Percentiles rank a stretch among this genome's conserved stretches.
These are phyloP conservation scores for Sanghuangporus weigelae DNA, from an alignment of 1,284 basidiomycete species.

Conservation along the genomic window DNA sequence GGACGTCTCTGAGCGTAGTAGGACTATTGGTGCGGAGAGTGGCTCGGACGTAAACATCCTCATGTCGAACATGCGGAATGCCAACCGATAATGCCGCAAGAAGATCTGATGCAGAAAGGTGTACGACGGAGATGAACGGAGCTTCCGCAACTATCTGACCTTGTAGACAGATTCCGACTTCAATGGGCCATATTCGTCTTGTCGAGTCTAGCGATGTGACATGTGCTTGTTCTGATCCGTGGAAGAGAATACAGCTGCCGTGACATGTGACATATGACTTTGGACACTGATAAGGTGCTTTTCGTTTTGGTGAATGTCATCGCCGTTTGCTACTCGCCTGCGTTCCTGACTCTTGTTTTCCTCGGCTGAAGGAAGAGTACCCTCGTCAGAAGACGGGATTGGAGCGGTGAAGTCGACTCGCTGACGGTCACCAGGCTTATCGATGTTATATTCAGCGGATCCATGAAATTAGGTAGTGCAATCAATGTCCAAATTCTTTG, in stretches of 20 bases:
- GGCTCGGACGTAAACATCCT: no score
- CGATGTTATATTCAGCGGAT: no score
- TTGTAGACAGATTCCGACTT: constrained; percentile 52
- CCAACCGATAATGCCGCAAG: constrained; percentile 59
- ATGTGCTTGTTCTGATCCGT: constrained; percentile 36
- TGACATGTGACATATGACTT: constrained; percentile 70
- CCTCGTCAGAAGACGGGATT: no score
- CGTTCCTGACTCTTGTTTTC: constrained; percentile 6
- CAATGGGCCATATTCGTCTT: no score
- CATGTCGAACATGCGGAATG: constrained; percentile 63
- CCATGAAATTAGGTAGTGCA: no score
- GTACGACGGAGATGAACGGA: constrained; percentile 55
- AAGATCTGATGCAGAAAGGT: constrained; percentile 7
- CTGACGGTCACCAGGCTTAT: no score
- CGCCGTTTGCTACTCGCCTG: constrained; percentile 17
- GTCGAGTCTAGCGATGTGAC: constrained; percentile 78
- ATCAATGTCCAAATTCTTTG: no score
- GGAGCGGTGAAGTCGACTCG: no score
- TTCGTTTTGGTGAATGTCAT: constrained; percentile 36
- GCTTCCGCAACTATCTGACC: constrained; percentile 68
- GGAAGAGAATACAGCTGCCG: constrained; percentile 49
- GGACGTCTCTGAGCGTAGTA: constrained; percentile 71
- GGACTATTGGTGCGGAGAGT: constrained; percentile 40
- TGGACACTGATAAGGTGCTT: constrained; percentile 61
- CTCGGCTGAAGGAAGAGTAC: constrained; percentile 28